Conservation (phyloP, 108 stramenopile genomes). For the Asterionellopsis glacialis region DNA sequence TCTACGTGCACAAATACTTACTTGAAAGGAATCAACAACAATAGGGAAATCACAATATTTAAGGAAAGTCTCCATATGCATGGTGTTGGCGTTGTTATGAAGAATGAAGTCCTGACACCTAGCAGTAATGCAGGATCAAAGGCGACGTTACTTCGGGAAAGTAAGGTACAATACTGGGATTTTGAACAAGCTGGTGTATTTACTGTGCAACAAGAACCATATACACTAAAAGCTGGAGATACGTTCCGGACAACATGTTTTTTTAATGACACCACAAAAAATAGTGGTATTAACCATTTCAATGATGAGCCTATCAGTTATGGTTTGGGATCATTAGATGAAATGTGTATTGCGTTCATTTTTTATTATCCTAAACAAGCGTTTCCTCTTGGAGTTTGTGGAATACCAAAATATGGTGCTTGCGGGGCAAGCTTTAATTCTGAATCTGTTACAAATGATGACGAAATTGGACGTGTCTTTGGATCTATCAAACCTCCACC, state of each 20-base stretch:
- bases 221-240: slow-evolving; percentile 40
- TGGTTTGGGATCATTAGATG: slow-evolving; percentile 32
- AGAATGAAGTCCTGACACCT: slow-evolving; percentile 33
- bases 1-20: slow-evolving; percentile 20
- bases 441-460: too few species aligned
- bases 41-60: slow-evolving; percentile 10
- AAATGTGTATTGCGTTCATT: slow-evolving; percentile 64
- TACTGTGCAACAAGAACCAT: slow-evolving; percentile 28
- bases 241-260: slow-evolving; percentile 37
- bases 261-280: slow-evolving; percentile 21
- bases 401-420: too few species aligned
- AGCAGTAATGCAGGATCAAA: slow-evolving; percentile 17
- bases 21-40: slow-evolving; percentile 19
- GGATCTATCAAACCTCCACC: too few species aligned
- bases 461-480: too few species aligned
- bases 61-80: slow-evolving; percentile 48
- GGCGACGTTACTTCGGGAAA: slow-evolving; percentile 19
- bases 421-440: too few species aligned
- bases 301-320: too few species aligned
- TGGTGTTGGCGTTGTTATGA: slow-evolving; percentile 24
- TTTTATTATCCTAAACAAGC: slow-evolving; percentile 51
- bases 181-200: slow-evolving; percentile 43
- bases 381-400: too few species aligned
- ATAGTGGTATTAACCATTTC: too few species aligned
- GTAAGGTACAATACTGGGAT: slow-evolving; percentile 31